Conservation (phyloP, 176 grass and related monocot species). For the Oryza australiensis region DNA sequence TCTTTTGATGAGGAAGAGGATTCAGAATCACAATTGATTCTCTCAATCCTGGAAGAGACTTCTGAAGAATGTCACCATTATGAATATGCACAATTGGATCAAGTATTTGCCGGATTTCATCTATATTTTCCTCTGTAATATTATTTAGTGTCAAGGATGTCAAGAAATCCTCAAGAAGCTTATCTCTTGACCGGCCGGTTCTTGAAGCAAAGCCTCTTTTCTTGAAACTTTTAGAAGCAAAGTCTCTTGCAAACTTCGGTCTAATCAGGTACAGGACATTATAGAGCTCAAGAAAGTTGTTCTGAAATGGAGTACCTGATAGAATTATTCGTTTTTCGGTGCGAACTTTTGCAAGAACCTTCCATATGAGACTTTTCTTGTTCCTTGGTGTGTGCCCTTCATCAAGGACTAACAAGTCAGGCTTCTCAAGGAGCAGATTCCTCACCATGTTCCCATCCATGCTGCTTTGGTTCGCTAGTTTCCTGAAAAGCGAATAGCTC, state of each 20-base stretch:
- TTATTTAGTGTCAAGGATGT: constrained; percentile 49
- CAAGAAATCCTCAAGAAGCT: constrained; percentile 48
- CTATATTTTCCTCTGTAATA: constrained; percentile 46
- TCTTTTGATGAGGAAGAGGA: constrained; percentile 57
- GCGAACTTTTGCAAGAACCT: constrained; percentile 47
- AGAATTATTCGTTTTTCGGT: constrained; percentile 71
- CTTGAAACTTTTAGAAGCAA: constrained; percentile 26
- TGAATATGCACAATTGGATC: constrained; percentile 70
- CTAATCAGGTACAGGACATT: constrained; percentile 64
- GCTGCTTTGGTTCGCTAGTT: constrained; percentile 31
- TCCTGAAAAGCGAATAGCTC: constrained; percentile 72
- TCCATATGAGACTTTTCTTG: constrained; percentile 52
- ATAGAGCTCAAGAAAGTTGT: constrained; percentile 74
- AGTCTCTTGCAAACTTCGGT: constrained; percentile 59
- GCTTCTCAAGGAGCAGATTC: constrained; percentile 52
- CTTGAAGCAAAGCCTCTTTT: constrained; percentile 23
- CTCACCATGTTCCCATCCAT: constrained; percentile 28
- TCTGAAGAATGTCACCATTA: constrained; percentile 66
- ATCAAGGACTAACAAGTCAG: constrained; percentile 69
- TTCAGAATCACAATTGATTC: constrained; percentile 71
- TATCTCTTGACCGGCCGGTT: neutral
- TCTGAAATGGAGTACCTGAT: constrained; percentile 86
- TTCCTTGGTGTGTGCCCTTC: constrained; percentile 91
- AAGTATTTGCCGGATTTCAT: constrained; percentile 49
- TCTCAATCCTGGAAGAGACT: constrained; percentile 68